phyloP scores from a whole-genome alignment of 2,329 filamentous ascomycete species.

The Coniochaeta sp. region DNA sequence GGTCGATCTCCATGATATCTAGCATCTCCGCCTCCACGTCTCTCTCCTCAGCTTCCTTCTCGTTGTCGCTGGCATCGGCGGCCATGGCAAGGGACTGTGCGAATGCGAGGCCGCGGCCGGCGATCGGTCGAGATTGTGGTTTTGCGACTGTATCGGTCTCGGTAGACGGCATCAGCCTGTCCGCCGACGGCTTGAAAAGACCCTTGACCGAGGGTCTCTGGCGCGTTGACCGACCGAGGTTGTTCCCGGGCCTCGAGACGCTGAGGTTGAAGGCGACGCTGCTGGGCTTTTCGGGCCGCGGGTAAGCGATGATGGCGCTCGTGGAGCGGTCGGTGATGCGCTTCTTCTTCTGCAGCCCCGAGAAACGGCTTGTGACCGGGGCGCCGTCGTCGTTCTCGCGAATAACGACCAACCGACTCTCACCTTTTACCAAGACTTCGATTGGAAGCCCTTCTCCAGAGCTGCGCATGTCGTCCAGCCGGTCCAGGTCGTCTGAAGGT shows the following conservation, averaged over 20 bases:
- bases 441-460: conserved; percentile 34
- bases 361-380: conserved; percentile 18
- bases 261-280: conserved; percentile 45
- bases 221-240: conserved; percentile 21
- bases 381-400: conserved; percentile 41
- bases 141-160: conserved; percentile 18
- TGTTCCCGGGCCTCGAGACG: conserved; percentile 28
- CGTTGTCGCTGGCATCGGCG: conserved; percentile 43
- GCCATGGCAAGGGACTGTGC: conserved; percentile 43
- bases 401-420: conserved; percentile 47
- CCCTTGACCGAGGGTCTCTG: conserved; percentile 15
- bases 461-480: conserved; percentile 5
- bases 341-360: conserved; percentile 30
- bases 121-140: conserved; percentile 6
- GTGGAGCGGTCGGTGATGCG: conserved; percentile 23
- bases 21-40: conserved; percentile 55
- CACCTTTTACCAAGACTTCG: conserved; percentile 48
- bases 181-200: conserved; percentile 10
- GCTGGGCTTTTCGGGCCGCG: conserved; percentile 31
- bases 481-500: conserved; percentile 9
- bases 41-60: conserved; percentile 37
- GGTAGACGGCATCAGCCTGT: conserved; percentile 14
- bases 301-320: conserved; percentile 50
- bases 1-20: conserved; percentile 60
- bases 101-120: conserved; percentile 35